These are phyloP conservation scores for Immersiella caudata DNA, from an alignment of 495 filamentous ascomycete genomes.

Conservation along the genomic window DNA sequence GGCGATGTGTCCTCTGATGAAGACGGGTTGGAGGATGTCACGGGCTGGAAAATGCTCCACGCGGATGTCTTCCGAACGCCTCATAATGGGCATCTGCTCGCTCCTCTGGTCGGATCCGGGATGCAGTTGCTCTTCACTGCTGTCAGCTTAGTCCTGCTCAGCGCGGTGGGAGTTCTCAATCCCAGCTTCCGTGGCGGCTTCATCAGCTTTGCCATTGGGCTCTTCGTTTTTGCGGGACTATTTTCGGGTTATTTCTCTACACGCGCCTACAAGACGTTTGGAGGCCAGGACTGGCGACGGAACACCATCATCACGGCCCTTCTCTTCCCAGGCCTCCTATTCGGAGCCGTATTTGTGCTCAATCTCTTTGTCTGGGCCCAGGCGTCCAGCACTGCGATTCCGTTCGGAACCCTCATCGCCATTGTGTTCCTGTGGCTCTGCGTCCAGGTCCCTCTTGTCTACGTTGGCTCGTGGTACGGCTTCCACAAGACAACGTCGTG, in stretches of 20 bases:
- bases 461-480: constrained; percentile 80
- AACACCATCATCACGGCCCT: constrained; percentile 84
- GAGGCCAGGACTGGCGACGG: constrained; percentile 74
- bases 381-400: constrained; percentile 87
- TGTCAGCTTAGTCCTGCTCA: constrained; percentile 74
- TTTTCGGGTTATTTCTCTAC: constrained; percentile 95
- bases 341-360: constrained; percentile 76
- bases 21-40: constrained; percentile 78
- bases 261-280: constrained; percentile 84
- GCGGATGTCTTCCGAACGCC: constrained; percentile 91
- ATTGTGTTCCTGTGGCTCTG: constrained; percentile 83
- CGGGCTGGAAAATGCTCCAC: constrained; percentile 94
- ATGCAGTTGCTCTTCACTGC: constrained; percentile 91
- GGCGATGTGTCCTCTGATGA: constrained; percentile 73
- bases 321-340: constrained; percentile 82
- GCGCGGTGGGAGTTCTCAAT: constrained; percentile 81
- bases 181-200: constrained; percentile 93
- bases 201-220: constrained; percentile 80
- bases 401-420: constrained; percentile 79
- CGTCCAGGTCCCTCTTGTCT: constrained; percentile 88
- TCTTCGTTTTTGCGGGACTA: constrained; percentile 85
- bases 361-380: constrained; percentile 96
- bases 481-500: constrained; percentile 68
- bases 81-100: constrained; percentile 72
- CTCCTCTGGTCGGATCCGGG: constrained; percentile 84